Conservation (phyloP, 2,329 filamentous ascomycete species). For the Colletotrichum tropicicola region DNA sequence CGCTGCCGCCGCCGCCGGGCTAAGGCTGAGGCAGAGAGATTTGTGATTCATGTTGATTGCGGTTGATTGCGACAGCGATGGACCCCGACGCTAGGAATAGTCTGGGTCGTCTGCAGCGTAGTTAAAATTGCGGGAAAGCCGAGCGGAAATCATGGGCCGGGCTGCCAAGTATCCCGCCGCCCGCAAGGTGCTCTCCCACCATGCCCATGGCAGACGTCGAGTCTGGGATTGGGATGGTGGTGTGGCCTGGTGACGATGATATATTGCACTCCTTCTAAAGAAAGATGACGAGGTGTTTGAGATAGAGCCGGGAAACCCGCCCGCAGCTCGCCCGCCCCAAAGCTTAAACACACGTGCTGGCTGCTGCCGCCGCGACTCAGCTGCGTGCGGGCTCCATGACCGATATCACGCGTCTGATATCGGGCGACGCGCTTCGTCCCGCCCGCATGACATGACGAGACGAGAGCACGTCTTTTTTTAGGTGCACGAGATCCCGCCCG, state of each 20-base stretch:
- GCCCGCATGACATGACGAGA: neutral
- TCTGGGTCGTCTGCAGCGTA: neutral
- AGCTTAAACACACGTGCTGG: neutral
- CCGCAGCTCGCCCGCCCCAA: neutral
- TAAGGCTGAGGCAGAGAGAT: slow-evolving; percentile 8
- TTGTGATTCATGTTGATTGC: slow-evolving; percentile 15
- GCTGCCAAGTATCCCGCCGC: neutral
- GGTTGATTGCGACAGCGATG: slow-evolving; percentile 7
- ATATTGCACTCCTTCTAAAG: slow-evolving; percentile 2
- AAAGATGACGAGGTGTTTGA: slow-evolving; percentile 1
- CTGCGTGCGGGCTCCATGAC: neutral
- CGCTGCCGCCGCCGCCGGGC: neutral
- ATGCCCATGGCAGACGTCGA: no score
- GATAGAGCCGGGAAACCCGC: no score
- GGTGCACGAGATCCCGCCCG: neutral
- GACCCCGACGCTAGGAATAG: slow-evolving; percentile 12
- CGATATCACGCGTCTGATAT: neutral
- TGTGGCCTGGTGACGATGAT: neutral
- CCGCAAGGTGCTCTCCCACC: neutral
- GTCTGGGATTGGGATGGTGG: neutral
- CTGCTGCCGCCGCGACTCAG: neutral
- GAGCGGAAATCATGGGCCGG: neutral
- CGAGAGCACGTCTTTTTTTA: neutral
- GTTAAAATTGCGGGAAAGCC: slow-evolving; percentile 14
- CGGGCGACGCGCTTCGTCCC: neutral